These are phyloP conservation scores for Protea cynaroides DNA, from an alignment of 164 flowering plant genomes.

Conservation along the genomic window DNA sequence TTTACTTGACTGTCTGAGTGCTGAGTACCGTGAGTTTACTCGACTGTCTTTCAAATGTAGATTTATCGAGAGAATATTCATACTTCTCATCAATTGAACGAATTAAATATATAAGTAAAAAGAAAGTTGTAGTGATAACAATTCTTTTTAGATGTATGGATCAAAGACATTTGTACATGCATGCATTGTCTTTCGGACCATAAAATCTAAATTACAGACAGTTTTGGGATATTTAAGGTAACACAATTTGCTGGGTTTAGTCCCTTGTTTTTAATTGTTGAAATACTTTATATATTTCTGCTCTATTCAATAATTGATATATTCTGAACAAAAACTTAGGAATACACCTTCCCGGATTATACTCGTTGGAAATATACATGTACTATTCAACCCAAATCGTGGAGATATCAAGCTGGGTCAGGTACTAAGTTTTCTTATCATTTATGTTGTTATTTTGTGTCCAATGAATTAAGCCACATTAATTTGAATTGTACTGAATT, in stretches of 20 bases:
- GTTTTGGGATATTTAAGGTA: not conserved
- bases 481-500: not conserved
- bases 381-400: conserved; percentile 81
- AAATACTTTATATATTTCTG: not conserved
- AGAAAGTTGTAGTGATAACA: too few relatives aligned
- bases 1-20: not conserved
- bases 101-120: too few relatives aligned
- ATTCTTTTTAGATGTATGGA: not conserved
- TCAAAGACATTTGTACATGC: not conserved
- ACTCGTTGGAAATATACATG: conserved; percentile 80
- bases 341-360: conserved; percentile 28
- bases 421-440: conserved; percentile 32
- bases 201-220: not conserved
- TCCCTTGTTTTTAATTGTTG: not conserved
- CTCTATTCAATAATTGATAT: not conserved
- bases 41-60: not conserved
- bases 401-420: conserved; percentile 95
- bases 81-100: too few relatives aligned
- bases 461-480: not conserved
- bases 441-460: not conserved
- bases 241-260: not conserved
- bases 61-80: not conserved
- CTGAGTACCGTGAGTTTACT: conserved; percentile 32
- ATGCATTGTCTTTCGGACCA: not conserved
- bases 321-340: conserved; percentile 23